Percentiles rank a stretch among this genome's conserved stretches.
Conservation (phyloP, 2,329 filamentous ascomycete species). For the Alternaria viburni region DNA sequence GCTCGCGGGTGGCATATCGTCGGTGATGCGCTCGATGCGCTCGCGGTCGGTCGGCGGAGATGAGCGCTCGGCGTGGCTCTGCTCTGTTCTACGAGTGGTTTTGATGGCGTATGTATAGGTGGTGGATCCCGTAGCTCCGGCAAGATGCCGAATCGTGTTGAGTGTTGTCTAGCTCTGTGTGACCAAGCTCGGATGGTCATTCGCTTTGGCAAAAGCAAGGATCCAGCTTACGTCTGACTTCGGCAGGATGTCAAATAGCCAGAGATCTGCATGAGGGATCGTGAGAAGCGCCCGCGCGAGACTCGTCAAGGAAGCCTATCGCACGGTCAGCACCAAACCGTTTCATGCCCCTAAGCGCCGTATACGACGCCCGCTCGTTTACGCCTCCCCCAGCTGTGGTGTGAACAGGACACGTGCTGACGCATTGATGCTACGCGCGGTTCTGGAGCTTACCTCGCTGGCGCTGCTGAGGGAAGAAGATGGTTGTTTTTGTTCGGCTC, state of each 20-base stretch:
- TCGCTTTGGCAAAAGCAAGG: constrained; percentile 47
- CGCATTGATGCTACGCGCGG: constrained; percentile 15
- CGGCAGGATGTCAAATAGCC: constrained; percentile 38
- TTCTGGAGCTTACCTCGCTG: constrained; percentile 29
- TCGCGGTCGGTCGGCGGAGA: constrained; percentile 11
- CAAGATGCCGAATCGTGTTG: constrained; percentile 34
- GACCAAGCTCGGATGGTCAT: constrained; percentile 44
- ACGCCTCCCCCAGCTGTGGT: constrained; percentile 12
- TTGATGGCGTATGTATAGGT: constrained; percentile 26
- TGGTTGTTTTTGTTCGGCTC: constrained; percentile 20
- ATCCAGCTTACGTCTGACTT: constrained; percentile 44
- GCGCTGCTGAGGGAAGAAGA: constrained; percentile 15
- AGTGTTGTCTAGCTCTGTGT: constrained; percentile 44
- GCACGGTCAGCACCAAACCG: constrained; percentile 30
- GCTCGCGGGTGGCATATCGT: constrained; percentile 48
- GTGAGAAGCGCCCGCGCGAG: constrained; percentile 33
- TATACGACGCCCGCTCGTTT: constrained; percentile 8
- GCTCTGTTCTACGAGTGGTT: constrained; percentile 14
- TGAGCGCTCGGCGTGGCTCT: constrained; percentile 8
- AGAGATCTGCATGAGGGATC: constrained; percentile 44
- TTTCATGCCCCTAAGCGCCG: constrained; percentile 21
- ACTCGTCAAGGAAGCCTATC: constrained; percentile 36
- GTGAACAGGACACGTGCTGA: constrained; percentile 8
- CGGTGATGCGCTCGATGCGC: constrained; percentile 11
- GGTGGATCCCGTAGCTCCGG: constrained; percentile 27